Conservation (phyloP, 805 yeast genomes). For the Zygoascus biomembranicola region DNA sequence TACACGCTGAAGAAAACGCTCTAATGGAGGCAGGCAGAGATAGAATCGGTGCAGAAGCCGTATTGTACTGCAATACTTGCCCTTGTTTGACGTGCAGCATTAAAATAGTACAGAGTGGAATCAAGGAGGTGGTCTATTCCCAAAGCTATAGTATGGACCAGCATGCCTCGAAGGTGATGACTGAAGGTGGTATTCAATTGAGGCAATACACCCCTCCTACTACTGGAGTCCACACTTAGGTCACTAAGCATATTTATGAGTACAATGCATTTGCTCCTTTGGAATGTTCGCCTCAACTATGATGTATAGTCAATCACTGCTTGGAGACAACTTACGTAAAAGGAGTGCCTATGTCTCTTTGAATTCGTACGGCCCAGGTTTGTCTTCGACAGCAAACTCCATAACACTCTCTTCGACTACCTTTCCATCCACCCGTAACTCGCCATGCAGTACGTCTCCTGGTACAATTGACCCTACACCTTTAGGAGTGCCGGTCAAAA, state of each 20-base stretch:
- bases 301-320: too few species aligned
- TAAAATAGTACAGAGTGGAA: conserved; percentile 89
- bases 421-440: conserved; percentile 47
- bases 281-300: too few species aligned
- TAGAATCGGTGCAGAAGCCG: conserved; percentile 54
- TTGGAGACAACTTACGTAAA: too few species aligned
- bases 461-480: conserved; percentile 84
- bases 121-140: conserved; percentile 85
- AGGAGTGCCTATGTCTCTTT: conserved; percentile 30
- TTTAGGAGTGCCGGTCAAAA: conserved; percentile 94
- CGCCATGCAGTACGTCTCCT: conserved; percentile 71
- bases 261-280: neutral
- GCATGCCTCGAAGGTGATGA: conserved; percentile 60
- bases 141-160: conserved; percentile 90
- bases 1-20: conserved; percentile 98
- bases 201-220: conserved; percentile 48
- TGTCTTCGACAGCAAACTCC: conserved; percentile 44
- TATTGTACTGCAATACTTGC: conserved; percentile 86
- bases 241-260: neutral
- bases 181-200: conserved; percentile 62
- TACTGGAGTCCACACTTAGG: conserved; percentile 17
- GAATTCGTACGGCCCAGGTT: conserved; percentile 53
- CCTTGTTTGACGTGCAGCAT: conserved; percentile 96
- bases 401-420: conserved; percentile 43
- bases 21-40: conserved; percentile 89